Conservation (phyloP, 306 rosid species). For the Cucumis melo region DNA sequence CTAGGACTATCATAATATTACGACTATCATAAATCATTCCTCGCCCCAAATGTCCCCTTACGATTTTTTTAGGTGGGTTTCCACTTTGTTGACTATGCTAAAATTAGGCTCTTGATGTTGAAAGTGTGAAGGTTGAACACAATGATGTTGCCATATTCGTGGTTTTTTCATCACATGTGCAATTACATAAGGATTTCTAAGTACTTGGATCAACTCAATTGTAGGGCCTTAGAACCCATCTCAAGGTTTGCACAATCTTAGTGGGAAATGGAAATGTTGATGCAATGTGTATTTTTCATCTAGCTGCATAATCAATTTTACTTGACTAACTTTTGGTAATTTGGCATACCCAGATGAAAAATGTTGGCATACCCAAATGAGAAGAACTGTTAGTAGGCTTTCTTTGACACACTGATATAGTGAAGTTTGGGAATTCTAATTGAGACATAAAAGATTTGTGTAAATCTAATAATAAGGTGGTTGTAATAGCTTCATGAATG, state of each 20-base stretch:
- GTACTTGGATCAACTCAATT: conserved; percentile 92
- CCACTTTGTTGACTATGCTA: conserved; percentile 3
- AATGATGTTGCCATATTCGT: conserved; percentile 71
- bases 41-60: no score
- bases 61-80: neutral
- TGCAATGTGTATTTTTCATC: neutral
- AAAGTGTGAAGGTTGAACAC: conserved; percentile 58
- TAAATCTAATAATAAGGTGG: neutral
- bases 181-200: conserved; percentile 80
- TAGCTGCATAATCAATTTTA: neutral
- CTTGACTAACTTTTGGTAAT: conserved; percentile 17
- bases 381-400: no score
- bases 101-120: conserved; percentile 4
- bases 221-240: conserved; percentile 99
- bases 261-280: conserved; percentile 30
- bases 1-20: no score
- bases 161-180: conserved; percentile 81
- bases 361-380: no score
- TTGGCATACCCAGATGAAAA: conserved; percentile 44
- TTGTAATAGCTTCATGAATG: neutral
- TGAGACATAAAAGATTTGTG: neutral
- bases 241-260: conserved; percentile 97
- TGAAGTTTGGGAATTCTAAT: neutral
- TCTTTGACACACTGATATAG: neutral
- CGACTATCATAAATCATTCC: no score